A percentile compares a stretch with the other conserved stretches of the same genome.
Evolutionary conservation across 2,329 filamentous ascomycete genomes (phyloP).

Genomic region (Capronia epimyces): DNA sequence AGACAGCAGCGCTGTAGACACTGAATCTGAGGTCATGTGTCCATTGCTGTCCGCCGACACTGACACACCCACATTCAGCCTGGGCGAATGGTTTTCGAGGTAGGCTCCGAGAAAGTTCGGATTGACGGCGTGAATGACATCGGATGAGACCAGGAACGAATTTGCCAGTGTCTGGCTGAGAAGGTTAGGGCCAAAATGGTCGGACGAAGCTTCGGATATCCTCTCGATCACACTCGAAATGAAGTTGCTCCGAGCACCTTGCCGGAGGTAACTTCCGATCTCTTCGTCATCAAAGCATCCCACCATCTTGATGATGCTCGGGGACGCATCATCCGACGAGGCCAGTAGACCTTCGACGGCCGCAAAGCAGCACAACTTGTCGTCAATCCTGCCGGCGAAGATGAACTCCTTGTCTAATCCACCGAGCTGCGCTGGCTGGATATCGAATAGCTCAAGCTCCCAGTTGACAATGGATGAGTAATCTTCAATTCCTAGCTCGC

Average conservation of each 20-base stretch:
- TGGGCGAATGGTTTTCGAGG: conserved; percentile 76
- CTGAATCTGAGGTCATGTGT: conserved; percentile 90
- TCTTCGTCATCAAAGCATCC: conserved; percentile 98
- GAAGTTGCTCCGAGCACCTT: conserved; percentile 87
- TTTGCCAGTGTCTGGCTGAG: conserved; percentile 80
- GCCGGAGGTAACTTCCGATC: conserved; percentile 82
- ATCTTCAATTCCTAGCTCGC: conserved; percentile 67
- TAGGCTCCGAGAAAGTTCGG: conserved; percentile 86
- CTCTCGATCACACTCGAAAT: conserved; percentile 75
- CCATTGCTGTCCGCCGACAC: conserved; percentile 81
- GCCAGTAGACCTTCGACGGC: conserved; percentile 78
- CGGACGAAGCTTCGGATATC: conserved; percentile 57
- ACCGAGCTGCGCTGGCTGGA: conserved; percentile 74
- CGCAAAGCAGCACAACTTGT: conserved; percentile 94
- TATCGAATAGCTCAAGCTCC: conserved; percentile 94
- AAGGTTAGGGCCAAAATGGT: conserved; percentile 46
- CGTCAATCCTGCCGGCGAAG: conserved; percentile 89
- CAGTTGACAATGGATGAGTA: conserved; percentile 79
- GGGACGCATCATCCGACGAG: conserved; percentile 48
- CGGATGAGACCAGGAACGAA: conserved; percentile 85
- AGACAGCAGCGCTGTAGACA: conserved; percentile 74
- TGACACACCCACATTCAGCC: conserved; percentile 80
- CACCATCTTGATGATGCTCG: conserved; percentile 73
- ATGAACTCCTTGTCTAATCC: conserved; percentile 91
- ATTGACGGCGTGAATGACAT: conserved; percentile 90